Evolutionary conservation across 257 asterid genomes (phyloP).

Genomic region (Solanum bukasovii): DNA sequence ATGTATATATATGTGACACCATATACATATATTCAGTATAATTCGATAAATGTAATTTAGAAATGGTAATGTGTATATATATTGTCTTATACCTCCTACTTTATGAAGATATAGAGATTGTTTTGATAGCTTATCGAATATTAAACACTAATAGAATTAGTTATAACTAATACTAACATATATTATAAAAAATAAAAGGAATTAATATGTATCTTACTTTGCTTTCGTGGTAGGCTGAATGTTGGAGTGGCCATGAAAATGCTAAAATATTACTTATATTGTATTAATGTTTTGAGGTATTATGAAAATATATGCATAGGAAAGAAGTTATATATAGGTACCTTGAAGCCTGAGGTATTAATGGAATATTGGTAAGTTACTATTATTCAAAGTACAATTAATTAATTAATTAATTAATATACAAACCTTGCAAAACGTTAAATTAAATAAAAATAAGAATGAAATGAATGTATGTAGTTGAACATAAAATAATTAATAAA

Average conservation of each 20-base stretch:
- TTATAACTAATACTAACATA: not conserved
- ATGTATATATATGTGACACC: not conserved
- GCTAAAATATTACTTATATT: not conserved
- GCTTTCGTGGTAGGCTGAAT: not conserved
- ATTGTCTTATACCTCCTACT: too few species aligned
- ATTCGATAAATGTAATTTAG: too few species aligned
- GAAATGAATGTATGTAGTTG: not conserved
- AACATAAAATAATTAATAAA: not conserved
- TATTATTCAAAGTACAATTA: not conserved
- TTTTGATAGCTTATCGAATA: too few species aligned
- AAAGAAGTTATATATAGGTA: not conserved
- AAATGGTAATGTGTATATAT: too few species aligned
- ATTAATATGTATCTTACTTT: not conserved
- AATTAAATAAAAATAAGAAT: too few species aligned
- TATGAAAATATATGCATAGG: not conserved
- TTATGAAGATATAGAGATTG: too few species aligned
- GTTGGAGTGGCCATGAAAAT: not conserved
- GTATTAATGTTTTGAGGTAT: not conserved
- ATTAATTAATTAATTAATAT: not conserved
- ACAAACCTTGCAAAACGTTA: not conserved
- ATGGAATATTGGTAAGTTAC: not conserved
- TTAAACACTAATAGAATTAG: too few species aligned
- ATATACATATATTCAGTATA: not conserved
- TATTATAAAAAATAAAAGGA: not conserved
- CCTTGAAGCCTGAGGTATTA: not conserved